Base-by-base conservation (phyloP, 352 stramenopile genomes). In the Globisporangium abappressorium region DNA sequence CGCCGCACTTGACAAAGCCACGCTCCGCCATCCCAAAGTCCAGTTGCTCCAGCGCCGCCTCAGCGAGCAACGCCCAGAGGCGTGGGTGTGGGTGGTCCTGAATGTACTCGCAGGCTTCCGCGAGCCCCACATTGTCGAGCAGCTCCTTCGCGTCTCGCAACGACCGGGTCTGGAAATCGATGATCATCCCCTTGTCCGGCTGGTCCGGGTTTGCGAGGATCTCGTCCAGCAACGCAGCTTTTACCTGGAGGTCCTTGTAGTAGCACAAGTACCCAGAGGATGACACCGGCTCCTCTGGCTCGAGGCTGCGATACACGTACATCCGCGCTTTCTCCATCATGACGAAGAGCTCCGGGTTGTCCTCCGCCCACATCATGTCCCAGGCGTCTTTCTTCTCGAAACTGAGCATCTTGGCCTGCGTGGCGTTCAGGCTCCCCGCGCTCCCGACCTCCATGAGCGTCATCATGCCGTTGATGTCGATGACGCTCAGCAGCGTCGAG, bases 261-360 rank as follows among this genome's bases (percentile, higher is more conserved):
- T 85, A 83, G 64, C 84, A 96, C 0, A 98, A 68, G 64, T 98
- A 98, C 20, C 89, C 94, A 0, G 85, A 95, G 47, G 86, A 97
- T 5, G 92, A 77, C 47, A 97, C 82, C 14, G 94, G 94, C 62
- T 98, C 94, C 53, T 98, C 94, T 1, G 82, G 77, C 43, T 95
- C 85, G 0, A 96, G 77, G 9, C 77, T 78, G 2, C 91, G 84
- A 74, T 92, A 97, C 8, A 98, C 81, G 57, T 96, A 93, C 82
- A 98, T 93, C 30, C 91, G 81, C 9, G 89, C 94, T 72, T 98
- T 98, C 65, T 98, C 93, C 84, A 95, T 95, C 71, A 97, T 89
- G 38, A 95, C 93, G 65, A 98, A 97, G 15, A 97, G 71, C 58
- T 97, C 86, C 4, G 93, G 89, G 70, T 98, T 96, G 75, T 98